These are phyloP conservation scores for Populus davidiana DNA, from an alignment of 345 rosid species.

Conservation along the genomic window DNA sequence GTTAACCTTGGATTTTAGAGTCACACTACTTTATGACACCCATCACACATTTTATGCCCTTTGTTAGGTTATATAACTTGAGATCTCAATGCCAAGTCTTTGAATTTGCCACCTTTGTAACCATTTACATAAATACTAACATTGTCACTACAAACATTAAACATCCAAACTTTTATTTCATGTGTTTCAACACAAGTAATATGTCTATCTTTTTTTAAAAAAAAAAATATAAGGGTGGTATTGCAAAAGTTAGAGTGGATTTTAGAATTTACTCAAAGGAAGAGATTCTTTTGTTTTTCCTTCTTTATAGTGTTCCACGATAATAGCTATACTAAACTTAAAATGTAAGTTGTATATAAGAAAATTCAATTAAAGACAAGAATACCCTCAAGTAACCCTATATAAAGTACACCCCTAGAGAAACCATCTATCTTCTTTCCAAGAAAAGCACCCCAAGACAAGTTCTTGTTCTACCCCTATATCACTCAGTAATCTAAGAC, in stretches of 20 bases:
- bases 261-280: neutral
- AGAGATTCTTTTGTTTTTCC: constrained; percentile 5
- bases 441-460: constrained; percentile 12
- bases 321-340: constrained; percentile 29
- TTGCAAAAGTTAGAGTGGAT: neutral
- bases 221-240: neutral
- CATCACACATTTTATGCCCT: neutral
- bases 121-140: neutral
- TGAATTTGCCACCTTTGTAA: neutral
- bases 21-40: neutral
- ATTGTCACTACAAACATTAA: neutral
- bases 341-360: constrained; percentile 20
- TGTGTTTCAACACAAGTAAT: neutral
- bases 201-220: neutral
- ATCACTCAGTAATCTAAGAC: neutral
- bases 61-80: neutral
- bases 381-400: constrained; percentile 5
- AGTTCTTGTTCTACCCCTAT: neutral
- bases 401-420: neutral
- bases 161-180: neutral
- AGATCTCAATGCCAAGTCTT: neutral
- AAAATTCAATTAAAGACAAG: constrained; percentile 24
- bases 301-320: neutral
- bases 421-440: neutral
- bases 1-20: neutral